Evolutionary conservation across 257 asterid genomes (phyloP).

Genomic region (Nicotiana knightiana): DNA sequence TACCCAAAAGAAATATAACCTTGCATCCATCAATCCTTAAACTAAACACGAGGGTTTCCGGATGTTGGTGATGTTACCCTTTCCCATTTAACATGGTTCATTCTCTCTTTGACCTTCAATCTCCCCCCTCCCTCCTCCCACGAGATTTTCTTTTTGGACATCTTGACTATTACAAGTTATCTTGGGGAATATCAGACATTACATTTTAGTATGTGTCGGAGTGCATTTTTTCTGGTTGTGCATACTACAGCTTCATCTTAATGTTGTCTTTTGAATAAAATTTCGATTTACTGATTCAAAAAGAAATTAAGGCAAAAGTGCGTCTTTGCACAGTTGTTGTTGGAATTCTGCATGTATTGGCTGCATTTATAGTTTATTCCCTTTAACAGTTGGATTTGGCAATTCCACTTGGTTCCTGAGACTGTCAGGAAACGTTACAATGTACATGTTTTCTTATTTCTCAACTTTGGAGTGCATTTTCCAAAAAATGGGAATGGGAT

Average conservation of each 20-base stretch:
- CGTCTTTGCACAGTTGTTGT: neutral
- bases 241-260: neutral
- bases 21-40: neutral
- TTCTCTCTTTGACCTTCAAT: neutral
- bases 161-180: neutral
- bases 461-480: neutral
- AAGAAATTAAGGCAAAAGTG: neutral
- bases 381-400: neutral
- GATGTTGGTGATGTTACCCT: neutral
- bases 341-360: neutral
- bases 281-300: neutral
- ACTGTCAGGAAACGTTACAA: neutral
- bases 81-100: neutral
- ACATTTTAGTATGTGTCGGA: neutral
- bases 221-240: neutral
- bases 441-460: neutral
- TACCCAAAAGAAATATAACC: neutral
- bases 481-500: neutral
- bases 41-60: neutral
- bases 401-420: neutral
- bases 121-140: neutral
- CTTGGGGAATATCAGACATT: neutral
- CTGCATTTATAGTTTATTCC: neutral
- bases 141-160: neutral
- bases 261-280: neutral